These are phyloP conservation scores for Boletellus sp. DNA, from an alignment of 768 basidiomycete species.

Conservation along the genomic window DNA sequence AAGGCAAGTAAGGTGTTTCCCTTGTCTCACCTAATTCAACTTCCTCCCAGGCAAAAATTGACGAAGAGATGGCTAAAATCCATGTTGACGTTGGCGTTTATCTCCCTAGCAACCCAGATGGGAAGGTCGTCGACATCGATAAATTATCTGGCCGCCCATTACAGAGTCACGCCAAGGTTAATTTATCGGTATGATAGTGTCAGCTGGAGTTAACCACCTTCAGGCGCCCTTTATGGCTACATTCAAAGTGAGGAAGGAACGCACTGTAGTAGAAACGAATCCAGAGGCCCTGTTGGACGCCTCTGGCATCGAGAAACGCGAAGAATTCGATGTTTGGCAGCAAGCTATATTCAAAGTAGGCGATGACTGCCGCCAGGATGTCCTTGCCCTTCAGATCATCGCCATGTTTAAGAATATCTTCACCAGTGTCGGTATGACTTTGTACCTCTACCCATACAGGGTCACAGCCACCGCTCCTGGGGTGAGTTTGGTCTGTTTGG, in stretches of 20 bases:
- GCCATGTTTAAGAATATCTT: conserved; percentile 99
- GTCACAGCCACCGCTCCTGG: conserved; percentile 97
- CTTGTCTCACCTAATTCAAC: background rate
- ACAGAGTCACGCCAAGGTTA: conserved; percentile 95
- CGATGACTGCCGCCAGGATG: conserved; percentile 97
- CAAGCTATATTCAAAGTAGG: conserved; percentile 99
- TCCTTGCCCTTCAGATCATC: conserved; percentile 94
- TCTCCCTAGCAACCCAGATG: conserved; percentile 95
- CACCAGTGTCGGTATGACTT: conserved; percentile 76
- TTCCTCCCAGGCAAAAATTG: conserved; percentile 81
- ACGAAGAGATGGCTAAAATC: conserved; percentile 99
- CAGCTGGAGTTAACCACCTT: background rate
- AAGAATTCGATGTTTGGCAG: conserved; percentile 89
- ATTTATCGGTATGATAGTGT: background rate
- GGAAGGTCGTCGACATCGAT: conserved; percentile 94
- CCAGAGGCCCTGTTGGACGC: conserved; percentile 71
- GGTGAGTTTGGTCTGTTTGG: conserved; percentile 40
- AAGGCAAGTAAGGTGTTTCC: conserved; percentile 50
- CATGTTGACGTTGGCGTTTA: conserved; percentile 93
- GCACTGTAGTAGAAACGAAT: conserved; percentile 60
- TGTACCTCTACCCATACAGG: conserved; percentile 94
- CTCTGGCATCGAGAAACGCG: conserved; percentile 51
- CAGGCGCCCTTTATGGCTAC: conserved; percentile 99
- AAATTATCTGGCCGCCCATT: conserved; percentile 94
- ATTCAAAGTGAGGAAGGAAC: conserved; percentile 94